These are phyloP conservation scores for Beta corolliflora DNA, from an alignment of 179 eudicot genomes.

Conservation along the genomic window DNA sequence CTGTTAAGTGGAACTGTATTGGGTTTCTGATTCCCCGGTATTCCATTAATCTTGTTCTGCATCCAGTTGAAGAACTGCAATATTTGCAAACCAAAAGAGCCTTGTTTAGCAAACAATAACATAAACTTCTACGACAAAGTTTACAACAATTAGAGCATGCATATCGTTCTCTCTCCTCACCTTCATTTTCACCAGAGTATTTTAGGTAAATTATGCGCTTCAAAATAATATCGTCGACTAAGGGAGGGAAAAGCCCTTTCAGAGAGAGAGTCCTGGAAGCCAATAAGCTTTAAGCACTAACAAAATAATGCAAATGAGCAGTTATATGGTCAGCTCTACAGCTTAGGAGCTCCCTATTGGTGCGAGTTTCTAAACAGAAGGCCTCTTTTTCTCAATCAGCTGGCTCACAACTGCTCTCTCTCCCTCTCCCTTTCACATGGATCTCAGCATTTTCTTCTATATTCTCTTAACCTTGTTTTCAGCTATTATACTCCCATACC, in stretches of 20 bases:
- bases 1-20: conserved; percentile 36
- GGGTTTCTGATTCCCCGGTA: conserved; percentile 46
- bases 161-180: conserved; percentile 35
- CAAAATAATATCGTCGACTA: neutral
- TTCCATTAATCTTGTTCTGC: conserved; percentile 81
- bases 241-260: conserved; percentile 14
- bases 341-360: conserved; percentile 42
- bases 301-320: conserved; percentile 32
- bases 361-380: conserved; percentile 61
- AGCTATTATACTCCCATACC: conserved; percentile 43
- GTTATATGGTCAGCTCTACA: conserved; percentile 29
- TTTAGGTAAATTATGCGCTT: conserved; percentile 8
- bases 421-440: conserved; percentile 29
- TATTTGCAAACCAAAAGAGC: conserved; percentile 22
- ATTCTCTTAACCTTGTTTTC: conserved; percentile 47
- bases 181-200: conserved; percentile 55
- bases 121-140: neutral
- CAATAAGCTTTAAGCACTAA: conserved; percentile 51
- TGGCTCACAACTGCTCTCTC: conserved; percentile 17
- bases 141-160: neutral
- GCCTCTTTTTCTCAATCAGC: conserved; percentile 36
- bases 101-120: conserved; percentile 17
- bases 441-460: conserved; percentile 35
- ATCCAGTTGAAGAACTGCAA: conserved; percentile 94
- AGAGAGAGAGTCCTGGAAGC: conserved; percentile 52